Conservation (phyloP, 192 early-diverging fungal species). For the Entomortierella parvispora region DNA sequence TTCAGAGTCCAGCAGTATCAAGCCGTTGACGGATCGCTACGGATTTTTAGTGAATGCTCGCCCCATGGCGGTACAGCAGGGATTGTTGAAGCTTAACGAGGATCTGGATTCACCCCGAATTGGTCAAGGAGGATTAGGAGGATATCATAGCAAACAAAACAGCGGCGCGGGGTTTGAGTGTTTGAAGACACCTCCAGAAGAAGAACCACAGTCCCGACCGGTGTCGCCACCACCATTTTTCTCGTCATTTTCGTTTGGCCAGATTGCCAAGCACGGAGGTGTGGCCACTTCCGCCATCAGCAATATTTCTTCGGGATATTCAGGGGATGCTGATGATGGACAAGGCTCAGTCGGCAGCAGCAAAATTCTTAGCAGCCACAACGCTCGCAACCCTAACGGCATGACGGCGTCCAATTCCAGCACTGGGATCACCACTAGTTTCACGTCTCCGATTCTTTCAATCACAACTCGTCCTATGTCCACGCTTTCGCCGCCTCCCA, state of each 20-base stretch:
- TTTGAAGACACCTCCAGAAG: slow-evolving; percentile 7
- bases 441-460: slow-evolving; percentile 40
- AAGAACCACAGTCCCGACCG: not conserved
- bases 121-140: not conserved
- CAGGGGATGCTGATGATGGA: too few species aligned
- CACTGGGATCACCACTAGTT: slow-evolving; percentile 8
- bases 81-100: slow-evolving; percentile 35
- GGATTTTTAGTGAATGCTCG: slow-evolving; percentile 45
- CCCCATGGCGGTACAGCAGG: slow-evolving; percentile 47
- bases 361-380: slow-evolving; percentile 1
- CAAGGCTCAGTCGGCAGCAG: not conserved
- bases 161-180: slow-evolving; percentile 9
- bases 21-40: slow-evolving; percentile 47
- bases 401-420: not conserved
- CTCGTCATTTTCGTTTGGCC: slow-evolving; percentile 27
- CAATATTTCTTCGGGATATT: too few species aligned
- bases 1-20: not conserved
- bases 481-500: slow-evolving; percentile 39
- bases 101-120: slow-evolving; percentile 23
- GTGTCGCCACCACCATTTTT: slow-evolving; percentile 12
- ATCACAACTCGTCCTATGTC: slow-evolving; percentile 35
- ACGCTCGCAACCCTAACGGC: slow-evolving; percentile 9
- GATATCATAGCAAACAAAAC: not conserved
- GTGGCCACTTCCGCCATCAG: too few species aligned
- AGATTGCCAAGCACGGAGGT: not conserved